phyloP scores from a whole-genome alignment of 1,284 basidiomycete species.

The Retiboletus flavoniger region DNA sequence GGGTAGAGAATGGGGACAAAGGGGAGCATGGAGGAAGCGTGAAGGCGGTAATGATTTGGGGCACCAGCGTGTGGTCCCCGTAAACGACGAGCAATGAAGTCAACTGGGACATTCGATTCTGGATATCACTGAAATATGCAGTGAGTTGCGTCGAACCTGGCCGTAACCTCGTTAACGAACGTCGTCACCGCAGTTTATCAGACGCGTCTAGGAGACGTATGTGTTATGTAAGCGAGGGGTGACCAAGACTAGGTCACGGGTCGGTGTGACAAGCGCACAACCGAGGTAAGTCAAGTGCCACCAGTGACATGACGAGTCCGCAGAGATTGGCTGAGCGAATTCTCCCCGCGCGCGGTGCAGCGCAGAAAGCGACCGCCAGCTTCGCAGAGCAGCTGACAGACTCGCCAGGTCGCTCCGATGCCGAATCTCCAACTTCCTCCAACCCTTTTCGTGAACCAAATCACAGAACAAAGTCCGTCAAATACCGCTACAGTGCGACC shows the following conservation, averaged over 20 bases:
- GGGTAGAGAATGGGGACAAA: conserved; percentile 19
- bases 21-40: conserved; percentile 21
- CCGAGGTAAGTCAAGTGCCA: not conserved
- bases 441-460: conserved; percentile 28
- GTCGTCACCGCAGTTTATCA: conserved; percentile 4
- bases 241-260: conserved; percentile 17
- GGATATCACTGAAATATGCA: not conserved
- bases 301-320: conserved; percentile 17
- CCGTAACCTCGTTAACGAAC: not conserved
- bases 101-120: conserved; percentile 1
- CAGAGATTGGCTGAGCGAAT: conserved; percentile 14
- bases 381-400: conserved; percentile 28
- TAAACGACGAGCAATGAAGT: conserved; percentile 3
- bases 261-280: conserved; percentile 19
- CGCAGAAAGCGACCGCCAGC: conserved; percentile 24
- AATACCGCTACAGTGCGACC: conserved; percentile 34
- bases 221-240: conserved; percentile 23
- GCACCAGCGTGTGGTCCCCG: not conserved
- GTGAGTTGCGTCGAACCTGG: not conserved
- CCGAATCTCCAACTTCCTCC: conserved; percentile 13
- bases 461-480: conserved; percentile 27
- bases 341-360: conserved; percentile 28
- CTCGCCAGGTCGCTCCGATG: conserved; percentile 28
- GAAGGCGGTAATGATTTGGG: conserved; percentile 25
- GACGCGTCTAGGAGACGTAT: not conserved